These are phyloP conservation scores for Phytophthora aleatoria DNA, from an alignment of 352 stramenopile genomes.

Conservation along the genomic window DNA sequence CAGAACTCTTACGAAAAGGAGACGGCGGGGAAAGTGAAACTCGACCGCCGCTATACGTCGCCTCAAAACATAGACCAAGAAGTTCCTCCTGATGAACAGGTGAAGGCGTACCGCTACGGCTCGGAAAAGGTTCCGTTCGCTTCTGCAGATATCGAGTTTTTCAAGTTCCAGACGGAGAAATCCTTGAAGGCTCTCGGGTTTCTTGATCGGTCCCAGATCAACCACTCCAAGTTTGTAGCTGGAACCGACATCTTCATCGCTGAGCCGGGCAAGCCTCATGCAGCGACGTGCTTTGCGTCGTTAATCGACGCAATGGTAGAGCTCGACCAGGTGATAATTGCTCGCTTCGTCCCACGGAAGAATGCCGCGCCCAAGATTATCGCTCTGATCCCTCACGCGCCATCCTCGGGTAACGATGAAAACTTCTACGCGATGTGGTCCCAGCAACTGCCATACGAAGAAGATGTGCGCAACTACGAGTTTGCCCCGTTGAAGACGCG, in stretches of 20 bases:
- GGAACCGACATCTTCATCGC: conserved; percentile 76
- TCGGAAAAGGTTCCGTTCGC: conserved; percentile 83
- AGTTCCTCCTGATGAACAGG: conserved; percentile 65
- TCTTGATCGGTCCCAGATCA: conserved; percentile 55
- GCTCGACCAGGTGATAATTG: conserved; percentile 66
- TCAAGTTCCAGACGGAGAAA: conserved; percentile 85
- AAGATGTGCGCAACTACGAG: conserved; percentile 81
- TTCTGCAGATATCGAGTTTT: conserved; percentile 77
- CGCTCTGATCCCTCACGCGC: conserved; percentile 64
- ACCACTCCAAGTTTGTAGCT: conserved; percentile 59
- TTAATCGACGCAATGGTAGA: conserved; percentile 71
- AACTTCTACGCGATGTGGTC: conserved; percentile 78
- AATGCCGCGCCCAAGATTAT: conserved; percentile 83
- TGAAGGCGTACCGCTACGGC: conserved; percentile 85
- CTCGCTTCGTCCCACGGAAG: conserved; percentile 78
- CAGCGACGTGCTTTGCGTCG: conserved; percentile 61
- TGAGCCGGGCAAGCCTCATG: conserved; percentile 72
- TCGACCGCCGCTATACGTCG: conserved; percentile 74
- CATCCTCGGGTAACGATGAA: conserved; percentile 30
- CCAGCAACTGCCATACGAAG: conserved; percentile 79
- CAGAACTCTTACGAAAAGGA: conserved; percentile 68
- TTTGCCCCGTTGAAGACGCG: conserved; percentile 66
- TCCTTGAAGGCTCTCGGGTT: conserved; percentile 80
- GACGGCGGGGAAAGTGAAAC: conserved; percentile 60
- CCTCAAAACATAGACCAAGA: conserved; percentile 76